These are phyloP conservation scores for Neurospora sp. DNA, from an alignment of 495 filamentous ascomycete species.

Conservation along the genomic window DNA sequence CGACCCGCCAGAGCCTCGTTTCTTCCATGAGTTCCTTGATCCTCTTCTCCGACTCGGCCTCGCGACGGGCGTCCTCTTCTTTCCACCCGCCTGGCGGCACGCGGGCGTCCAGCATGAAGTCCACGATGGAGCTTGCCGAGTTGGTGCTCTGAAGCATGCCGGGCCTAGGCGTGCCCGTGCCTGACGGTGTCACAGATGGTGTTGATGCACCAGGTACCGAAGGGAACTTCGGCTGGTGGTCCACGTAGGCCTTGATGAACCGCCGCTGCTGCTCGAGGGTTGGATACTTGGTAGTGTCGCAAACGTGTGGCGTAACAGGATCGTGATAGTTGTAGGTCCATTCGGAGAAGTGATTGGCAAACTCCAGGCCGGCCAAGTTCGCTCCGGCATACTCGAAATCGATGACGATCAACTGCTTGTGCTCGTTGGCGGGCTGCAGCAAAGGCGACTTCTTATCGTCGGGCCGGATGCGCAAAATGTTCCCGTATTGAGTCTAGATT, in stretches of 20 bases:
- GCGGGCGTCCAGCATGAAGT: conserved; percentile 64
- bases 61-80: conserved; percentile 49
- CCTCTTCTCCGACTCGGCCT: conserved; percentile 51
- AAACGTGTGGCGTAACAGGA: conserved; percentile 48
- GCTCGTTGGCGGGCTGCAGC: conserved; percentile 77
- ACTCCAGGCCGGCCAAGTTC: conserved; percentile 79
- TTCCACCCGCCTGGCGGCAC: conserved; percentile 45
- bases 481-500: conserved; percentile 88
- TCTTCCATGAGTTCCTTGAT: conserved; percentile 64
- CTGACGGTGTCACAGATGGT: conserved; percentile 37
- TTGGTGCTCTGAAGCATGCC: conserved; percentile 15
- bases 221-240: conserved; percentile 55
- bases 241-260: conserved; percentile 80
- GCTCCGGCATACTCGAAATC: conserved; percentile 97
- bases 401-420: conserved; percentile 93
- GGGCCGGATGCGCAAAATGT: conserved; percentile 84
- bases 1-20: conserved; percentile 72
- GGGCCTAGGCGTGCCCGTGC: conserved; percentile 16
- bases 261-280: conserved; percentile 68
- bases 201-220: conserved; percentile 36
- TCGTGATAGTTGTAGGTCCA: conserved; percentile 99
- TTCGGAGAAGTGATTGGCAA: conserved; percentile 97
- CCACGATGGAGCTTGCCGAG: conserved; percentile 37
- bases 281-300: conserved; percentile 62
- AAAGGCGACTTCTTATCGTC: conserved; percentile 73